A percentile compares a stretch with the other conserved stretches of the same genome.
These are phyloP conservation scores for Parasarocladium wereldwijsianum DNA, from an alignment of 2,329 filamentous ascomycete genomes.

Conservation along the genomic window DNA sequence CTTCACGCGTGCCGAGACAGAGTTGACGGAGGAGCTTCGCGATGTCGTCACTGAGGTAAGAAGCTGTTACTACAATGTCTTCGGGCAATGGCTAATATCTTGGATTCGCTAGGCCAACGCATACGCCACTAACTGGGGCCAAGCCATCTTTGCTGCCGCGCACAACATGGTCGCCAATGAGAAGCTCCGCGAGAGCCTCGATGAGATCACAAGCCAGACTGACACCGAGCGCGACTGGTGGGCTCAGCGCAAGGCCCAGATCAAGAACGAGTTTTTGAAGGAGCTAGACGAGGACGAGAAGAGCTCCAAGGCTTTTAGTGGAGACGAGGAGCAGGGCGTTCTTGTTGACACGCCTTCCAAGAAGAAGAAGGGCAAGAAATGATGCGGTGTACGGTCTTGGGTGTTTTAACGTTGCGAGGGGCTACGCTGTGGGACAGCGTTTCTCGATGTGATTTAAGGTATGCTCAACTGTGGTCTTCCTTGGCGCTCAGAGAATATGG, in stretches of 20 bases:
- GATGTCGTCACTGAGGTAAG: conserved; percentile 86
- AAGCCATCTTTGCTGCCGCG: conserved; percentile 90
- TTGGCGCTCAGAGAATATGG: no score
- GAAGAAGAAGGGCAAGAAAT: conserved; percentile 50
- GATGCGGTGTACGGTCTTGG: conserved; percentile 8
- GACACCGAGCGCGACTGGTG: conserved; percentile 78
- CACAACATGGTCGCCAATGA: conserved; percentile 90
- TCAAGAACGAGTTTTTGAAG: conserved; percentile 67
- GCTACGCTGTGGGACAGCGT: no score
- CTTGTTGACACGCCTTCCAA: conserved; percentile 53
- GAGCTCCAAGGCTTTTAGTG: conserved; percentile 20
- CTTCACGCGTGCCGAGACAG: conserved; percentile 83
- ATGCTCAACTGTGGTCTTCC: no score
- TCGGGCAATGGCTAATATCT: conserved; percentile 5
- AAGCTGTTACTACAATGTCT: conserved; percentile 1
- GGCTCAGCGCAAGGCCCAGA: conserved; percentile 65
- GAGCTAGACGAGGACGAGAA: conserved; percentile 58
- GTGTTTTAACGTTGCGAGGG: no score
- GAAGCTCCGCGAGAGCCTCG: conserved; percentile 57
- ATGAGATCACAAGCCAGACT: conserved; percentile 58
- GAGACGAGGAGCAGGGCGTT: conserved; percentile 34
- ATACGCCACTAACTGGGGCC: conserved; percentile 77
- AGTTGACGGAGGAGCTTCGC: conserved; percentile 89
- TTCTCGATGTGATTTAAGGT: no score
- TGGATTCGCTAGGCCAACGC: conserved; percentile 60